Percentiles rank a stretch among this genome's conserved stretches.
Conservation (phyloP, 2,329 filamentous ascomycete genomes). For the Lasiodiplodia gonubiensis region DNA sequence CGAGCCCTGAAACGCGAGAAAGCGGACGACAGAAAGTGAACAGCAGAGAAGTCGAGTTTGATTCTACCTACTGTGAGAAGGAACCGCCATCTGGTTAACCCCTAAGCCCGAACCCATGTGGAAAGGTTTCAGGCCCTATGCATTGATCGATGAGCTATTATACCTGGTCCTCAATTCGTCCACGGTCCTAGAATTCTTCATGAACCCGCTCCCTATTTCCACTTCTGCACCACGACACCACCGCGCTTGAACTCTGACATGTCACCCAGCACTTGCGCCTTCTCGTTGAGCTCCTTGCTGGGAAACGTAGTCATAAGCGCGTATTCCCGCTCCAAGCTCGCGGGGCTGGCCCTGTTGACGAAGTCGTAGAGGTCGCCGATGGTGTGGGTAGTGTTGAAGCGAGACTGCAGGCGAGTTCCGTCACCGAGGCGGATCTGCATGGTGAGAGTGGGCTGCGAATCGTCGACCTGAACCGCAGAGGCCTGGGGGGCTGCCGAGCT, state of each 20-base stretch:
- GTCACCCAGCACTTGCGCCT: conserved; percentile 55
- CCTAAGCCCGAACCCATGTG: neutral
- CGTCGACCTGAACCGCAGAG: conserved; percentile 61
- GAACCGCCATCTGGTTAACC: neutral
- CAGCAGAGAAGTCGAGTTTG: neutral
- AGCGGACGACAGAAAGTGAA: neutral
- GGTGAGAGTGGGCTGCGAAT: conserved; percentile 69
- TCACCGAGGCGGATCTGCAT: conserved; percentile 81
- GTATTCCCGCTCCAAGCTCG: conserved; percentile 65
- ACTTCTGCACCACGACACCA: conserved; percentile 63
- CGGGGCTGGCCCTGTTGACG: conserved; percentile 67
- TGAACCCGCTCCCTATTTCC: conserved; percentile 45
- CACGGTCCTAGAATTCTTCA: neutral
- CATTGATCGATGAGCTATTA: neutral
- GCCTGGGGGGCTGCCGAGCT: conserved; percentile 34
- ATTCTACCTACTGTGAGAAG: neutral
- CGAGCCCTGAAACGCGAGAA: no score
- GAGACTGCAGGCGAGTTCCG: conserved; percentile 75
- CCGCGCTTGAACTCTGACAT: conserved; percentile 58
- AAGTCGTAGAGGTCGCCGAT: conserved; percentile 79
- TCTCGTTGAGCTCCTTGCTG: conserved; percentile 78
- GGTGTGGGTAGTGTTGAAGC: conserved; percentile 82
- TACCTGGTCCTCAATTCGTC: neutral
- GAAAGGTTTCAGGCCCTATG: neutral
- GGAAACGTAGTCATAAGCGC: conserved; percentile 84